phyloP scores from a whole-genome alignment of 2,329 filamentous ascomycete genomes.

The Chalaropsis ovoidea region DNA sequence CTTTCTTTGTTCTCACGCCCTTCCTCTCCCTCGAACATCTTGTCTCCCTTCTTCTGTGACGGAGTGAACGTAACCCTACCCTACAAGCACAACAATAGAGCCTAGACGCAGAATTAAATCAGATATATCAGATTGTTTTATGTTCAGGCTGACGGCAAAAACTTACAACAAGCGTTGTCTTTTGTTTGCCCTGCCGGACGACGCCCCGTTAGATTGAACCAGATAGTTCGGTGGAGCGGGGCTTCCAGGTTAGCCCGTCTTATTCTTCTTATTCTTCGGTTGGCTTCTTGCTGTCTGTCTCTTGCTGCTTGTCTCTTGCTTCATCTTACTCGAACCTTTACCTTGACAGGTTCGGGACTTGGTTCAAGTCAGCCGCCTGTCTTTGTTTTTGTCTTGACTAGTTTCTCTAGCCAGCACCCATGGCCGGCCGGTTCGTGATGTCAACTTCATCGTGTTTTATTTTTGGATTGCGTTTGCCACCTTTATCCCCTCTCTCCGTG shows the following conservation, averaged over 20 bases:
- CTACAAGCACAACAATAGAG: conserved; percentile 4
- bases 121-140: conserved; percentile 15
- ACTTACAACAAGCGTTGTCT: not conserved
- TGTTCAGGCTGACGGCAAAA: conserved; percentile 8
- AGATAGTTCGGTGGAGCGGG: not conserved
- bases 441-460: not conserved
- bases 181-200: not conserved
- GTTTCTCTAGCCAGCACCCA: not conserved
- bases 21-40: not conserved
- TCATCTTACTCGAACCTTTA: not conserved
- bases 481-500: not conserved
- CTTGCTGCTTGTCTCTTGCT: not conserved
- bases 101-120: not conserved
- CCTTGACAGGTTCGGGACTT: not conserved
- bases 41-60: not conserved
- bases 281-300: not conserved
- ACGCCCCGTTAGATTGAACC: conserved; percentile 6
- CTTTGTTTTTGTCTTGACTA: not conserved
- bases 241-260: not conserved
- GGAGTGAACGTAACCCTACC: not conserved
- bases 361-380: not conserved
- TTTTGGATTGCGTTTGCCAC: not conserved
- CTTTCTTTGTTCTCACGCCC: not conserved
- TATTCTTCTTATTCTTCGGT: not conserved
- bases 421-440: not conserved